Conservation (phyloP, 2,329 filamentous ascomycete species). For the Grosmannia serpens region DNA sequence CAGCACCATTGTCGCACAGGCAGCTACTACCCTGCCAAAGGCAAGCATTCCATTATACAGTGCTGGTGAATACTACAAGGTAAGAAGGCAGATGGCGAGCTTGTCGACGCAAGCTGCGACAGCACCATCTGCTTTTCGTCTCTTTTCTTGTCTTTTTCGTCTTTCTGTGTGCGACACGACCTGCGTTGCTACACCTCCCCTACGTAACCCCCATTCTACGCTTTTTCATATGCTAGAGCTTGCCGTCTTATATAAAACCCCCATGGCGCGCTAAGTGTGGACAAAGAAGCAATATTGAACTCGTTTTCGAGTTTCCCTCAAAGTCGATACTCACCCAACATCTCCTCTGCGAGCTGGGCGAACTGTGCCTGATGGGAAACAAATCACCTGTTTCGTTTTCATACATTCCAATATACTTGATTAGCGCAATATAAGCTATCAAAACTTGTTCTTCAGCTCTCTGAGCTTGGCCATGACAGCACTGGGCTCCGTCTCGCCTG, state of each 20-base stretch:
- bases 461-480: conserved; percentile 77
- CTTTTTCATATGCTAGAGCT: conserved; percentile 58
- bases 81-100: neutral
- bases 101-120: neutral
- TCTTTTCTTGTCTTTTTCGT: neutral
- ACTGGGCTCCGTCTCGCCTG: conserved; percentile 67
- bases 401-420: neutral
- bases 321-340: conserved; percentile 11
- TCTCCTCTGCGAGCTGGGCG: conserved; percentile 4
- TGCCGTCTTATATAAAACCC: conserved; percentile 36
- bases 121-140: neutral
- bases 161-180: neutral
- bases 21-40: neutral
- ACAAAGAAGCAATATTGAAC: conserved; percentile 53
- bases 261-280: conserved; percentile 53
- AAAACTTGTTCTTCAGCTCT: conserved; percentile 79
- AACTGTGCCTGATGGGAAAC: conserved; percentile 22
- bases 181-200: neutral
- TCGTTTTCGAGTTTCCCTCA: conserved; percentile 13
- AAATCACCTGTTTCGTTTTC: conserved; percentile 10
- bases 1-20: neutral
- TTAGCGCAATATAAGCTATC: conserved; percentile 25
- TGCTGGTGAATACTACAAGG: neutral
- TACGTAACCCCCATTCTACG: conserved; percentile 13
- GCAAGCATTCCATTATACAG: neutral